Evolutionary conservation across 805 yeast species (phyloP).

Genomic region (Starmerella bacillaris): DNA sequence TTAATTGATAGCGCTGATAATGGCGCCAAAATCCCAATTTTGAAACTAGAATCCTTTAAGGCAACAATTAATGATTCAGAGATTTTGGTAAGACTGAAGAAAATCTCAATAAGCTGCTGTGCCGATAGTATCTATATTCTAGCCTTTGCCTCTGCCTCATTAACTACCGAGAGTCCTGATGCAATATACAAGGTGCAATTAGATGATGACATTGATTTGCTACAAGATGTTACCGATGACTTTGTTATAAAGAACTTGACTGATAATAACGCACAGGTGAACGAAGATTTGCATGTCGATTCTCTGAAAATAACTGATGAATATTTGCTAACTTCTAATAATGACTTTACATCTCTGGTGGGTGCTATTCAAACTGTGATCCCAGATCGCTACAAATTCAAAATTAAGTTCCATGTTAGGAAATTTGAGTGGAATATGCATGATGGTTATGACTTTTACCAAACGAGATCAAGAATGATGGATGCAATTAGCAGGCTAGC

Average conservation of each 20-base stretch:
- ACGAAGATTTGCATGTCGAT: no score
- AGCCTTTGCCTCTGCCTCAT: background rate
- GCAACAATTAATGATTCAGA: background rate
- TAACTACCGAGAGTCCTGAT: background rate
- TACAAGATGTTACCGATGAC: background rate
- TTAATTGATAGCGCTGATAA: background rate
- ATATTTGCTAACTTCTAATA: no score
- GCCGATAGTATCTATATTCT: constrained; percentile 5
- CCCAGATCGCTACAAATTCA: background rate
- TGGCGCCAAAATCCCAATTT: background rate
- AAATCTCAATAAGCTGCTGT: background rate
- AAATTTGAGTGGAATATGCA: constrained; percentile 29
- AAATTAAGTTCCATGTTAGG: constrained; percentile 7
- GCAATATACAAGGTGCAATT: constrained; percentile 1
- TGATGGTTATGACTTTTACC: constrained; percentile 89
- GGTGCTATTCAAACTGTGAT: background rate
- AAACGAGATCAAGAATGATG: constrained; percentile 48
- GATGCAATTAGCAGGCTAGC: constrained; percentile 51
- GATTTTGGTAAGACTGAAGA: background rate
- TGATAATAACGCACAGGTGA: background rate
- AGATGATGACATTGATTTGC: background rate
- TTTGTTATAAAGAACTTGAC: constrained; percentile 1
- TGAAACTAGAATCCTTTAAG: constrained; percentile 1
- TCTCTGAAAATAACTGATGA: no score
- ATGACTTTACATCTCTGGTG: no score